Percentiles rank a stretch among this genome's conserved stretches.
phyloP scores from a whole-genome alignment of 2,329 filamentous ascomycete genomes.

The Fusarium redolens region DNA sequence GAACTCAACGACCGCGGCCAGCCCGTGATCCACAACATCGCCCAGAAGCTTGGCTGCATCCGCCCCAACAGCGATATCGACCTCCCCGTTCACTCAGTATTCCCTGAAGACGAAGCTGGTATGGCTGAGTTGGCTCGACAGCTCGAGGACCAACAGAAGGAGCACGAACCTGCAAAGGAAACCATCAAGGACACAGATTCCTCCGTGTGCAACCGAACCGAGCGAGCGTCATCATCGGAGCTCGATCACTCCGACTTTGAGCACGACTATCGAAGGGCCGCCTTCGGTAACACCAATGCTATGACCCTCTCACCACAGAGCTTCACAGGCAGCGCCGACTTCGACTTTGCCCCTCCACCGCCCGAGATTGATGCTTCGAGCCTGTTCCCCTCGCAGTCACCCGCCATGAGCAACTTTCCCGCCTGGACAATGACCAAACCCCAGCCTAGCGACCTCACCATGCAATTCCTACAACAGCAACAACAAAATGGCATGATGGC shows the following conservation, averaged over 20 bases:
- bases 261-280: constrained; percentile 62
- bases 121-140: constrained; percentile 67
- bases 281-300: constrained; percentile 57
- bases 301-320: constrained; percentile 67
- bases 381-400: constrained; percentile 53
- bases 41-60: constrained; percentile 72
- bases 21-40: constrained; percentile 74
- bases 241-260: constrained; percentile 67
- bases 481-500: constrained; percentile 56
- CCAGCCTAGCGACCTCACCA: constrained; percentile 45
- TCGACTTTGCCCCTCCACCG: constrained; percentile 52
- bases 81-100: constrained; percentile 67
- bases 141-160: constrained; percentile 60
- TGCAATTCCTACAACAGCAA: constrained; percentile 58
- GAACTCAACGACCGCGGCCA: constrained; percentile 72
- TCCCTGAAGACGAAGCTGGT: constrained; percentile 71
- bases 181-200: constrained; percentile 41
- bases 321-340: constrained; percentile 55
- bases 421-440: constrained; percentile 48
- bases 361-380: constrained; percentile 49
- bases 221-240: constrained; percentile 66
- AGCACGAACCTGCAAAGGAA: constrained; percentile 51
- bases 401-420: constrained; percentile 49
- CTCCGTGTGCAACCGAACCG: constrained; percentile 48
- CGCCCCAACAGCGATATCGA: constrained; percentile 71